phyloP scores from a whole-genome alignment of 495 filamentous ascomycete species.

The Geoglossum glabrum region DNA sequence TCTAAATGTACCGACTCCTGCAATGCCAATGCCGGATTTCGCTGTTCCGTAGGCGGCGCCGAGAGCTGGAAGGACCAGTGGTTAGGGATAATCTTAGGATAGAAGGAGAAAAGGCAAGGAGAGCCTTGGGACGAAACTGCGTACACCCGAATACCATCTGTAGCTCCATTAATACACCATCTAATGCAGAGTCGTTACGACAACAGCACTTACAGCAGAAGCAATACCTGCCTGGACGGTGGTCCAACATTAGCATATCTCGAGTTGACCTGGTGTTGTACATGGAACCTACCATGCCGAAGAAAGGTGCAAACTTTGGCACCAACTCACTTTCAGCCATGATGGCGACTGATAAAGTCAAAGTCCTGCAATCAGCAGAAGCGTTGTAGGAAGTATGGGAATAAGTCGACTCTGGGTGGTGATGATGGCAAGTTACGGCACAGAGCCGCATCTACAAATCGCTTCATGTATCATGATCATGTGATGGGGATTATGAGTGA shows the following conservation, averaged over 20 bases:
- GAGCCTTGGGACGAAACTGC: constrained; percentile 13
- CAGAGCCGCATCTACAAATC: neutral
- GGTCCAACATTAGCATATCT: constrained; percentile 3
- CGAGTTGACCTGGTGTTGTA: neutral
- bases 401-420: neutral
- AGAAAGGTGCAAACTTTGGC: constrained; percentile 89
- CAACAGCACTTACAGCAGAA: constrained; percentile 52
- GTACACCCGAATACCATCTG: constrained; percentile 82
- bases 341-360: constrained; percentile 7
- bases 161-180: neutral
- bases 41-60: constrained; percentile 96
- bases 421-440: neutral
- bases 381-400: neutral
- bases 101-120: neutral
- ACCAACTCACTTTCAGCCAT: constrained; percentile 52
- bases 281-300: constrained; percentile 65
- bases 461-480: neutral
- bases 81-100: neutral
- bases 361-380: neutral
- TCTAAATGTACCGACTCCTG: constrained; percentile 80
- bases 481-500: neutral
- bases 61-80: constrained; percentile 31
- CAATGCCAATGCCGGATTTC: constrained; percentile 90
- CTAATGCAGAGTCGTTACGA: neutral
- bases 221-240: constrained; percentile 57